phyloP scores from a whole-genome alignment of 768 basidiomycete genomes.

The Agaricus blazei region DNA sequence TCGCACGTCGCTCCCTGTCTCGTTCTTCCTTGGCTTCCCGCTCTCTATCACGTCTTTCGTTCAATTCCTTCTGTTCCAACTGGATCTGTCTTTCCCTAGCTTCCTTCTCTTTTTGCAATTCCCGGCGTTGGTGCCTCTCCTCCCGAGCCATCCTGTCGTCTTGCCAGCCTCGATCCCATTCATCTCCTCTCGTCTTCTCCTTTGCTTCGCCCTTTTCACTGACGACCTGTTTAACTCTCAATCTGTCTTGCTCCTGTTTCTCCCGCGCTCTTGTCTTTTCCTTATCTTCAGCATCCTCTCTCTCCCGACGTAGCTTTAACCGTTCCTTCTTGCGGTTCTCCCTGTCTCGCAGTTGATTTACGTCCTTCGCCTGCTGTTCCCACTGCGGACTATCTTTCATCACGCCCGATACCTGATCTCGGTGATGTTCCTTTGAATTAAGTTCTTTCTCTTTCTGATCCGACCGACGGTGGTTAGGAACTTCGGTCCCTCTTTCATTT shows the following conservation, averaged over 20 bases:
- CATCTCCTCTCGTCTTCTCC: constrained; percentile 19
- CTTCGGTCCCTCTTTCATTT: not conserved
- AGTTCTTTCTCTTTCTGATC: constrained; percentile 4
- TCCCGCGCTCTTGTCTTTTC: constrained; percentile 10
- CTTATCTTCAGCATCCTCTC: constrained; percentile 8
- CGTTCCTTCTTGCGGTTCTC: not conserved
- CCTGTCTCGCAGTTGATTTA: constrained; percentile 2
- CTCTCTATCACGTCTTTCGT: constrained; percentile 14
- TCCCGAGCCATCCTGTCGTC: constrained; percentile 12
- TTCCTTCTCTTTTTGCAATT: constrained; percentile 12
- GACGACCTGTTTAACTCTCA: constrained; percentile 16
- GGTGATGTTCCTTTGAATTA: constrained; percentile 1
- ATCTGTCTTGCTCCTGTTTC: constrained; percentile 11
- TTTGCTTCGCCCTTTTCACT: constrained; percentile 17
- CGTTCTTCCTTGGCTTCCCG: constrained; percentile 11
- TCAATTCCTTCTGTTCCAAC: constrained; percentile 8
- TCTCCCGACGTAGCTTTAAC: not conserved
- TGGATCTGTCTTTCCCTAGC: not conserved
- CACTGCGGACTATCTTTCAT: not conserved
- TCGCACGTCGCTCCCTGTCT: constrained; percentile 10
- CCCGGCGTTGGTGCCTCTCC: constrained; percentile 4
- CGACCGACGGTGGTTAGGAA: not conserved
- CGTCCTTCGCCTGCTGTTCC: constrained; percentile 7
- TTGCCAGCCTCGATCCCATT: constrained; percentile 13
- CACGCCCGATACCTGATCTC: not conserved